phyloP scores from a whole-genome alignment of 371 early-diverging fungal species.

The Paraphysoderma sedebokerense region DNA sequence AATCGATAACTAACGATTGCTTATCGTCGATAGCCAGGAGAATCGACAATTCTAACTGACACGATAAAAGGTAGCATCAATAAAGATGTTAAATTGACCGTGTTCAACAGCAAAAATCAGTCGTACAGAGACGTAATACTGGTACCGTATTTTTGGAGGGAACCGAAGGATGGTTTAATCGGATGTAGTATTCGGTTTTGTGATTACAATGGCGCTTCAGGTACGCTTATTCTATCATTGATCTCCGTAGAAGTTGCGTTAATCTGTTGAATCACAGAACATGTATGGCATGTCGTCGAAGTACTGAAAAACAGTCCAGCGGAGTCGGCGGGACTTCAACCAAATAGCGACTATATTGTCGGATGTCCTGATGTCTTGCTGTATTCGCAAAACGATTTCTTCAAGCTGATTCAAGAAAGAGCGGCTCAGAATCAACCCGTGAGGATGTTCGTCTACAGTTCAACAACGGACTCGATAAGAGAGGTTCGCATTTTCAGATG shows the following conservation, averaged over 20 bases:
- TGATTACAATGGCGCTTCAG: background rate
- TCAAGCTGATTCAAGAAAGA: background rate
- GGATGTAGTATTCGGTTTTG: slow-evolving; percentile 4
- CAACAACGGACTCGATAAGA: background rate
- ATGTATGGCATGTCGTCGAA: slow-evolving; percentile 4
- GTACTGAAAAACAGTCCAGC: slow-evolving; percentile 5
- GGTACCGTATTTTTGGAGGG: background rate
- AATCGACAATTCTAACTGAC: background rate
- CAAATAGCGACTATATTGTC: slow-evolving; percentile 2
- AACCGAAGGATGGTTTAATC: slow-evolving; percentile 1
- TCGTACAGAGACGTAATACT: background rate
- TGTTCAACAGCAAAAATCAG: background rate
- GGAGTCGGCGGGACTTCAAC: background rate
- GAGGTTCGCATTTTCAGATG: background rate
- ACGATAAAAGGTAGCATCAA: background rate
- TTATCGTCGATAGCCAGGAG: background rate
- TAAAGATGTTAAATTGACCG: background rate
- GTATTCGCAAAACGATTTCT: background rate
- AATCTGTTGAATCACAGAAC: no score
- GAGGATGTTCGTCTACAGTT: slow-evolving; percentile 1
- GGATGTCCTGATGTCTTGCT: slow-evolving; percentile 1
- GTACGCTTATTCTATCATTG: no score
- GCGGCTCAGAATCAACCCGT: background rate
- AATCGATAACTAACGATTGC: background rate
- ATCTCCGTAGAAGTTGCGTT: no score